Conservation (phyloP, 148 eudicot species). For the Spergularia bocconei region DNA sequence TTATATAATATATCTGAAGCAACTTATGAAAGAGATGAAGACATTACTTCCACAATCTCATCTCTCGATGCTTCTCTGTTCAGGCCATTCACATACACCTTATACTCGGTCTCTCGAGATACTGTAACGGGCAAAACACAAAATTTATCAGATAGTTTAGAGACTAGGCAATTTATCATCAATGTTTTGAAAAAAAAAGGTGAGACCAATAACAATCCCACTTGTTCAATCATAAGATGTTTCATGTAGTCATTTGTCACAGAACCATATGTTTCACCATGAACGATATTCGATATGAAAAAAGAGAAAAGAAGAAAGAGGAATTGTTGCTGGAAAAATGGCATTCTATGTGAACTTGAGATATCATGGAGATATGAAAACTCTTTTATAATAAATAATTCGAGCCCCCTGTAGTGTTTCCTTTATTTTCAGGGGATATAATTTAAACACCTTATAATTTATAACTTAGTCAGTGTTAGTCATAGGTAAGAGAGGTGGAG, state of each 20-base stretch:
- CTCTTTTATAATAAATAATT: not conserved
- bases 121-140: conserved; percentile 8
- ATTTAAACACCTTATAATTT: not conserved
- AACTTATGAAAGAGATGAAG: conserved; percentile 16
- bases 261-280: not conserved
- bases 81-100: conserved; percentile 76
- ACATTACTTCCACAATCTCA: conserved; percentile 67
- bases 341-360: not conserved
- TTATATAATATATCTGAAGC: not conserved
- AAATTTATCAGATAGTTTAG: not conserved
- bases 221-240: not conserved
- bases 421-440: not conserved
- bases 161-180: not conserved
- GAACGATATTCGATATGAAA: not conserved
- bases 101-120: conserved; percentile 30
- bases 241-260: too few species aligned
- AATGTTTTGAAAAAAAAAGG: not conserved
- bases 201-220: not conserved
- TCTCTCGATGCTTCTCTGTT: conserved; percentile 65
- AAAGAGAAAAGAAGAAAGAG: not conserved
- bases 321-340: not conserved
- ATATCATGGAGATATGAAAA: not conserved
- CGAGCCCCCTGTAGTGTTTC: not conserved
- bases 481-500: not conserved
- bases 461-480: not conserved